These are phyloP conservation scores for Penicillium chermesinum DNA, from an alignment of 495 filamentous ascomycete species.

Conservation along the genomic window DNA sequence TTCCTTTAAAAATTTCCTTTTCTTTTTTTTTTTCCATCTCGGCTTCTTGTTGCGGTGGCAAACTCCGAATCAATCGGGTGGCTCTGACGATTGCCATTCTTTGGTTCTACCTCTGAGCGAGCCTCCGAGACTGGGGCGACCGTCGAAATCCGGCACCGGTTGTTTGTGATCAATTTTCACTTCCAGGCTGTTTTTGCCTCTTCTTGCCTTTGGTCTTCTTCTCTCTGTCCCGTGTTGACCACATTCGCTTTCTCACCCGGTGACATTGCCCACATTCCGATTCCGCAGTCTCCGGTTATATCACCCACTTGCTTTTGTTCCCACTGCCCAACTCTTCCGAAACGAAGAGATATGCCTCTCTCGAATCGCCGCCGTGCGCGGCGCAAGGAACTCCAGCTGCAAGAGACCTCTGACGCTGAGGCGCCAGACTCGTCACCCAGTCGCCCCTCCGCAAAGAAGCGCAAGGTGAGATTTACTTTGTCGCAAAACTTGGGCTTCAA, in stretches of 20 bases:
- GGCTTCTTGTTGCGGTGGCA: conserved; percentile 32
- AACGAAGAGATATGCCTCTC: conserved; percentile 39
- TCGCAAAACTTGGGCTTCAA: not conserved
- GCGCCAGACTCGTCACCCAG: conserved; percentile 63
- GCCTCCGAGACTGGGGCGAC: conserved; percentile 24
- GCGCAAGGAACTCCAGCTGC: conserved; percentile 46
- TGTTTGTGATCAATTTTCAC: conserved; percentile 25
- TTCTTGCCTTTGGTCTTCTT: not conserved
- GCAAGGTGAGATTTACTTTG: conserved; percentile 52
- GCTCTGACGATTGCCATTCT: conserved; percentile 22
- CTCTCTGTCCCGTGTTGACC: not conserved
- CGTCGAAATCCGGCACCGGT: conserved; percentile 25
- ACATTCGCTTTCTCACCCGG: not conserved
- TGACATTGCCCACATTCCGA: not conserved
- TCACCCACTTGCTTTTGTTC: not conserved
- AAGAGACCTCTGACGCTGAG: conserved; percentile 47
- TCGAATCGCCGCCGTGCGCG: conserved; percentile 48
- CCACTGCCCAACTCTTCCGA: not conserved
- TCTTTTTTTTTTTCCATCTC: conserved; percentile 2
- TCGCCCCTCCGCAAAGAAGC: conserved; percentile 67
- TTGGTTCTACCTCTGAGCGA: conserved; percentile 34
- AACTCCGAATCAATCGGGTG: conserved; percentile 21
- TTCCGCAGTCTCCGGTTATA: not conserved
- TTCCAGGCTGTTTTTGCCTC: conserved; percentile 1
- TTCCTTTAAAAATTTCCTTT: conserved; percentile 1